Conservation (phyloP, 2,329 filamentous ascomycete genomes). For the Ophiostoma pallidulum region DNA sequence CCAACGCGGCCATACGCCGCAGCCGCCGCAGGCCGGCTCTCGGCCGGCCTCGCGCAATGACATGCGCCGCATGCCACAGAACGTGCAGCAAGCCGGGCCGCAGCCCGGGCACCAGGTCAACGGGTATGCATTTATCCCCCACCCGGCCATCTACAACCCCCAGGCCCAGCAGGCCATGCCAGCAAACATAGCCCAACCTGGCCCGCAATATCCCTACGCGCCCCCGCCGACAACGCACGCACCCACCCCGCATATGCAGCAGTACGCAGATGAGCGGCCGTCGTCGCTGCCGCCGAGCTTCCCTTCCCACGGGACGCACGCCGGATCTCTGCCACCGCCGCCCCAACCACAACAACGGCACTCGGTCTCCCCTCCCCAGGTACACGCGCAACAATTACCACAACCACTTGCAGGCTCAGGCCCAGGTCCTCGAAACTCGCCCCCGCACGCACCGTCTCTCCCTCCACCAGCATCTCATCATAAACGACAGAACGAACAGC, state of each 20-base stretch:
- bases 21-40: constrained; percentile 66
- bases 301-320: constrained; percentile 43
- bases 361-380: constrained; percentile 52
- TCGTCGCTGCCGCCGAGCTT: constrained; percentile 62
- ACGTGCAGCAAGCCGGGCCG: constrained; percentile 52
- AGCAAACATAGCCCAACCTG: constrained; percentile 29
- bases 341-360: constrained; percentile 36
- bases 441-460: constrained; percentile 29
- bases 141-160: constrained; percentile 75
- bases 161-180: constrained; percentile 36
- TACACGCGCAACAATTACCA: constrained; percentile 42
- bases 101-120: constrained; percentile 34
- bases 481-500: constrained; percentile 1
- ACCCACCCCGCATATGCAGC: constrained; percentile 44
- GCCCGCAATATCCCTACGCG: constrained; percentile 30
- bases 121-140: constrained; percentile 75
- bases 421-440: constrained; percentile 44
- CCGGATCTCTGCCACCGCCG: constrained; percentile 30
- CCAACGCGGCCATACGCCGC: constrained; percentile 69
- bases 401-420: constrained; percentile 29
- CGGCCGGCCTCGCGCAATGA: constrained; percentile 74
- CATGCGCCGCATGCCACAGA: constrained; percentile 63
- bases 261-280: constrained; percentile 65
- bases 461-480: constrained; percentile 31
- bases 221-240: constrained; percentile 21